Percentiles rank a stretch among this genome's conserved stretches.
Evolutionary conservation across 345 rosid genomes (phyloP).

Genomic region (Hibiscus syriacus): DNA sequence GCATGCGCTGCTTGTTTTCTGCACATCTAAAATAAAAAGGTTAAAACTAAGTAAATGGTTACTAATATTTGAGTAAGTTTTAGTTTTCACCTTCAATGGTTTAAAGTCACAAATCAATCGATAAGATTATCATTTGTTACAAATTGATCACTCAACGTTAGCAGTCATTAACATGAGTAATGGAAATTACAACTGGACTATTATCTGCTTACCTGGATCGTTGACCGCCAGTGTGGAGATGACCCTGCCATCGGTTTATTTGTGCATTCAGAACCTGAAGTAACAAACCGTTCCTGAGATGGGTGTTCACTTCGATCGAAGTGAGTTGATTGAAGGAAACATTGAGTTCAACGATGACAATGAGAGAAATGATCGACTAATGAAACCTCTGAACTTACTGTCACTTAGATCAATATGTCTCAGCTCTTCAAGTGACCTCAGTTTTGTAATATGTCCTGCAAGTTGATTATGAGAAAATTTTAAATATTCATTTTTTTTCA

Average conservation of each 20-base stretch:
- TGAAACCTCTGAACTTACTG: slow-evolving; percentile 35
- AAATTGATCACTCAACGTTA: too few species aligned
- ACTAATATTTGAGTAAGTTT: too few species aligned
- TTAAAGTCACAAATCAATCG: too few species aligned
- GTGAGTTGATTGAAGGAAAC: slow-evolving; percentile 41
- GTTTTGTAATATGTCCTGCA: slow-evolving; percentile 29
- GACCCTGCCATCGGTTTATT: slow-evolving; percentile 39
- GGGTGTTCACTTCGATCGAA: slow-evolving; percentile 21
- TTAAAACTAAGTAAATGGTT: too few species aligned
- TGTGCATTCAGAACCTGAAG: slow-evolving; percentile 41
- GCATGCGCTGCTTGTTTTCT: too few species aligned
- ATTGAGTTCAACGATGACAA: slow-evolving; percentile 32
- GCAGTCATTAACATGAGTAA: too few species aligned
- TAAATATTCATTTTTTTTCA: slow-evolving; percentile 35
- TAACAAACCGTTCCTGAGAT: slow-evolving; percentile 16
- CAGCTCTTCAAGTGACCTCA: slow-evolving; percentile 25
- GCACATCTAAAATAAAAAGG: too few species aligned
- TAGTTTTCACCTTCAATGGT: too few species aligned
- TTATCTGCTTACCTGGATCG: too few species aligned
- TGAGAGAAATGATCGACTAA: slow-evolving; percentile 4
- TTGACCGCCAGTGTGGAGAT: too few species aligned
- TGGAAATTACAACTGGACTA: too few species aligned
- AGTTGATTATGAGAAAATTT: slow-evolving; percentile 31
- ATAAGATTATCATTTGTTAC: too few species aligned
- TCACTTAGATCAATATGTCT: slow-evolving; percentile 34